phyloP scores from a whole-genome alignment of 2,329 filamentous ascomycete genomes.

The Beauveria pseudobassiana region DNA sequence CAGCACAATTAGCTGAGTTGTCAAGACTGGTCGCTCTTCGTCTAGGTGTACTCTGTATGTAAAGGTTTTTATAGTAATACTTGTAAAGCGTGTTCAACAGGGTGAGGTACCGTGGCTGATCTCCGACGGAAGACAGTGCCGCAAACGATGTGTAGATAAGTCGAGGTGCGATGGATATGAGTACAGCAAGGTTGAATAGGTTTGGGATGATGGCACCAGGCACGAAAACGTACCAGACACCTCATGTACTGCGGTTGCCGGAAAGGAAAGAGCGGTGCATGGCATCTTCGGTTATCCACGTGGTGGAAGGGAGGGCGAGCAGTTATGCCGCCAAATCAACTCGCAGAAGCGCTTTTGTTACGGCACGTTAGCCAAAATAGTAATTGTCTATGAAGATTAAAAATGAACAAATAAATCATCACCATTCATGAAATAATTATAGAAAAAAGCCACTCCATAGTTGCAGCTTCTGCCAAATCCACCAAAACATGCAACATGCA shows the following conservation, averaged over 20 bases:
- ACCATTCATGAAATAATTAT: conserved; percentile 6
- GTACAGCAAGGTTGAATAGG: not conserved
- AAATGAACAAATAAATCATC: conserved; percentile 6
- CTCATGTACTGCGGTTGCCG: not conserved
- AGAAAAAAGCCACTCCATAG: conserved; percentile 4
- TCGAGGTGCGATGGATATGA: not conserved
- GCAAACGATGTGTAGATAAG: not conserved
- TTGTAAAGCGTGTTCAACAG: not conserved
- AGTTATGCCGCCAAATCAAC: too few species aligned
- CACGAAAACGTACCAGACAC: not conserved
- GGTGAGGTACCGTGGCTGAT: not conserved
- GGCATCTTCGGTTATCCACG: not conserved
- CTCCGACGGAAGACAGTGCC: not conserved
- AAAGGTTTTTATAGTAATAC: not conserved
- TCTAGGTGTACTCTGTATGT: not conserved
- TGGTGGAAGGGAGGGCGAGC: not conserved
- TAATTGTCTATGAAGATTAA: conserved; percentile 9
- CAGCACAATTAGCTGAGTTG: not conserved
- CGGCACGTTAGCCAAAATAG: not conserved
- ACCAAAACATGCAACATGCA: conserved; percentile 9
- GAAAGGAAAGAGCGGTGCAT: not conserved
- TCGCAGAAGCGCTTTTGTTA: too few species aligned
- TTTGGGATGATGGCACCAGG: not conserved
- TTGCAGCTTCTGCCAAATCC: conserved; percentile 5
- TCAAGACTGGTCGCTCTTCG: not conserved